Evolutionary conservation across 148 eudicot genomes (phyloP).

Genomic region (Amaranthus hypochondriacus): DNA sequence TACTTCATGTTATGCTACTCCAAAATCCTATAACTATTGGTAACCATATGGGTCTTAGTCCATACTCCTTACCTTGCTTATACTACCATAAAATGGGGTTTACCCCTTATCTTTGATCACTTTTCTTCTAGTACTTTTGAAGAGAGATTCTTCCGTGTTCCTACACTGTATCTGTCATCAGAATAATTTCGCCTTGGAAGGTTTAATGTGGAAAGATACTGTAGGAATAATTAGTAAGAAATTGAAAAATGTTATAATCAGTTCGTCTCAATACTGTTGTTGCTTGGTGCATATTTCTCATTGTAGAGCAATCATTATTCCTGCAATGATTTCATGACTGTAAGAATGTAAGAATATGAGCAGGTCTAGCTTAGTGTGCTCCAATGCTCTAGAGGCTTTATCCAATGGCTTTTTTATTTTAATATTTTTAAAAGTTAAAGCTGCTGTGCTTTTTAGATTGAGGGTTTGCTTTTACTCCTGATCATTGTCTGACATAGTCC

Average conservation of each 20-base stretch:
- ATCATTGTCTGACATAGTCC: constrained; percentile 6
- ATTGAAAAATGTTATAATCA: background rate
- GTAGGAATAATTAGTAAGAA: background rate
- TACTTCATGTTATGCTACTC: background rate
- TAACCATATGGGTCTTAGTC: background rate
- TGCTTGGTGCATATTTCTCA: background rate
- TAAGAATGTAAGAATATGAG: background rate
- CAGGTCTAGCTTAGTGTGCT: background rate
- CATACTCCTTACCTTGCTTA: background rate
- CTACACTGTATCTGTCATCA: no score
- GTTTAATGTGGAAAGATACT: background rate
- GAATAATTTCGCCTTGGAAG: background rate
- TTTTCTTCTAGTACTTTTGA: background rate
- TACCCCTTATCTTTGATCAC: background rate
- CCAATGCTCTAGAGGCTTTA: background rate
- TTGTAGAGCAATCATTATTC: background rate
- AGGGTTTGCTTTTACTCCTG: background rate
- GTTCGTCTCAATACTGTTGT: background rate
- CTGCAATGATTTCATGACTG: background rate
- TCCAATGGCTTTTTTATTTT: background rate
- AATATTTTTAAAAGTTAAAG: background rate
- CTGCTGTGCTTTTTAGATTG: constrained; percentile 1
- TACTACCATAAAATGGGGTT: background rate
- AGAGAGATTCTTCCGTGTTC: background rate
- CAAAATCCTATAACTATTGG: background rate